Evolutionary conservation across 306 rosid genomes (phyloP).

Genomic region (Hylodesmum podocarpum): DNA sequence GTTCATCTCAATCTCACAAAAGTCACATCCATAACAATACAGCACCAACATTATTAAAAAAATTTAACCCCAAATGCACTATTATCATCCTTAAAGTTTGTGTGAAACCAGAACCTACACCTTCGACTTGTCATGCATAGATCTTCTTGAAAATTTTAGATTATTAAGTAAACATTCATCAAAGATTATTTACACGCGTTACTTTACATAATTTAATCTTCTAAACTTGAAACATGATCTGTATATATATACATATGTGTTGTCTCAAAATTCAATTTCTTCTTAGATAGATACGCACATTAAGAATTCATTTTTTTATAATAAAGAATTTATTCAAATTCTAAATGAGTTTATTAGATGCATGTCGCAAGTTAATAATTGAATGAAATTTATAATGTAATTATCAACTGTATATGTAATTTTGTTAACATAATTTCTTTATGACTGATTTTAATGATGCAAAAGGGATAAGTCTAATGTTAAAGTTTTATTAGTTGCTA

Average conservation of each 20-base stretch:
- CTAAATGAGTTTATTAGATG: neutral
- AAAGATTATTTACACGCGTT: neutral
- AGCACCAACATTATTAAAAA: neutral
- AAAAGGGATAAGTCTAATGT: neutral
- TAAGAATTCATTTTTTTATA: too few relatives aligned
- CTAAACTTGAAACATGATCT: neutral
- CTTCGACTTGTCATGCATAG: neutral
- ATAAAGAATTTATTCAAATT: too few relatives aligned
- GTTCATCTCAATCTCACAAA: neutral
- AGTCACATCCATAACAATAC: neutral
- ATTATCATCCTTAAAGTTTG: neutral
- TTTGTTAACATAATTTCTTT: neutral
- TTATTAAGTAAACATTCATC: neutral
- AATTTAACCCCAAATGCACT: neutral
- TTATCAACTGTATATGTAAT: neutral
- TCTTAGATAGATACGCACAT: neutral
- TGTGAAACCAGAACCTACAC: neutral
- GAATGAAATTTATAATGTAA: neutral
- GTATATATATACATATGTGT: too few relatives aligned
- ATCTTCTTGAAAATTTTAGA: neutral
- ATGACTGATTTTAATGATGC: neutral
- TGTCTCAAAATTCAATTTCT: neutral
- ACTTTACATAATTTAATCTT: neutral
- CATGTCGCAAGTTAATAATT: neutral
- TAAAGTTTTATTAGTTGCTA: too few relatives aligned